These are phyloP conservation scores for Haplosporangium sp. DNA, from an alignment of 371 early-diverging fungal species.

Conservation along the genomic window DNA sequence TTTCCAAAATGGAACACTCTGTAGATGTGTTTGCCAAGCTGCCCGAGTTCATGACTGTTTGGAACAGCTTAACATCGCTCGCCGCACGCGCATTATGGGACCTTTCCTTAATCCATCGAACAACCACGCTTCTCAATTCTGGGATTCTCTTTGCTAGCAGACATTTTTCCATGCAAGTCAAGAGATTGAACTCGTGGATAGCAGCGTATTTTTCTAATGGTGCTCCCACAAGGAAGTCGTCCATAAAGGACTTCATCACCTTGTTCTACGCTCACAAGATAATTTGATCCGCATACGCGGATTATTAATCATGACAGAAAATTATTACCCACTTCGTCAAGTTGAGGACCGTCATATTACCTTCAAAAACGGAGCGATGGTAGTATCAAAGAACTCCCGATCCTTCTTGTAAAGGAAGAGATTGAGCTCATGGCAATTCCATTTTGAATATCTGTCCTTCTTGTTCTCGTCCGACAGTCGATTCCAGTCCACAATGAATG, in stretches of 20 bases:
- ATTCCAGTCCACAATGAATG: conserved; percentile 34
- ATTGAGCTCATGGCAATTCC: conserved; percentile 65
- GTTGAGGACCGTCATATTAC: conserved; percentile 31
- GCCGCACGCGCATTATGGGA: conserved; percentile 18
- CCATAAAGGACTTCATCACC: conserved; percentile 64
- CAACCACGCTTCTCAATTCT: conserved; percentile 36
- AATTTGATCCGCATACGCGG: too few species aligned
- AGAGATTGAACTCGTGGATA: conserved; percentile 47
- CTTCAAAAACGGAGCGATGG: conserved; percentile 59
- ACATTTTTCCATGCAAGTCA: conserved; percentile 61
- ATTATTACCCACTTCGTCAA: too few species aligned
- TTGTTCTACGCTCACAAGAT: conserved; percentile 52
- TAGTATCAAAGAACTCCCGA: conserved; percentile 55
- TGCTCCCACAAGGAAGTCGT: conserved; percentile 59
- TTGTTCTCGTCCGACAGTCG: conserved; percentile 31
- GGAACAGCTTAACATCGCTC: conserved; percentile 33
- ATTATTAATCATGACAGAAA: too few species aligned
- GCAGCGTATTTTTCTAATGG: conserved; percentile 51
- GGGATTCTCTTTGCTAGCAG: conserved; percentile 59
- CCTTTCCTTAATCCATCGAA: conserved; percentile 53
- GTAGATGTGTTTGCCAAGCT: conserved; percentile 12
- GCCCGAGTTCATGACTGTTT: conserved; percentile 46
- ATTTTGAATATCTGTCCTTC: conserved; percentile 59
- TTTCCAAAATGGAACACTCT: neutral
- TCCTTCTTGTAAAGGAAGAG: conserved; percentile 67